A percentile compares a stretch with the other conserved stretches of the same genome.
These are phyloP conservation scores for Talaromyces sp. DNA, from an alignment of 2,329 filamentous ascomycete species.

Conservation along the genomic window DNA sequence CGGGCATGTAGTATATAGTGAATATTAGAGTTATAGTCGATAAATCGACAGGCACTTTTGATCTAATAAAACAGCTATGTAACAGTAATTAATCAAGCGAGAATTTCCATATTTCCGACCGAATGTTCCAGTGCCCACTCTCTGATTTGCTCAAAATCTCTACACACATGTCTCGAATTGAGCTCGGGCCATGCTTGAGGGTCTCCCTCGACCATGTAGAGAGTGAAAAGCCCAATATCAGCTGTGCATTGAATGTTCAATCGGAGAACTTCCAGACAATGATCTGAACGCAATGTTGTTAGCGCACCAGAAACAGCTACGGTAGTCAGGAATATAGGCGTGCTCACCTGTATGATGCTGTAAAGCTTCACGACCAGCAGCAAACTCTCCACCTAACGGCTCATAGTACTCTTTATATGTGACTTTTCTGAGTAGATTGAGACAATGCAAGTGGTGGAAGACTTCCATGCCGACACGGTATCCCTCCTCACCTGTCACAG, in stretches of 20 bases:
- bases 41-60: background rate
- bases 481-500: slow-evolving; percentile 10
- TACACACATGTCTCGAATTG: slow-evolving; percentile 12
- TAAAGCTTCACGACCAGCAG: slow-evolving; percentile 3
- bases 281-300: background rate
- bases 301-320: too few species aligned
- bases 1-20: background rate
- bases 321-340: background rate
- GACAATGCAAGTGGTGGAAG: slow-evolving; percentile 13
- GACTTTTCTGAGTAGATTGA: slow-evolving; percentile 12
- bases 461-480: slow-evolving; percentile 15
- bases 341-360: slow-evolving; percentile 9
- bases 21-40: background rate
- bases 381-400: slow-evolving; percentile 11
- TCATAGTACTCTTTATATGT: slow-evolving; percentile 15
- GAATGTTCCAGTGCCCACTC: slow-evolving; percentile 11
- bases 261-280: slow-evolving; percentile 9
- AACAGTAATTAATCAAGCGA: background rate
- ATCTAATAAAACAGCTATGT: background rate
- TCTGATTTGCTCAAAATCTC: slow-evolving; percentile 8
- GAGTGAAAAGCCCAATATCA: slow-evolving; percentile 12
- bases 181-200: slow-evolving; percentile 13
- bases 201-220: slow-evolving; percentile 15
- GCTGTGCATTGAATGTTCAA: slow-evolving; percentile 10
- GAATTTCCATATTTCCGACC: slow-evolving; percentile 12